Conservation (phyloP, 257 asterid species). For the Rhazya stricta region DNA sequence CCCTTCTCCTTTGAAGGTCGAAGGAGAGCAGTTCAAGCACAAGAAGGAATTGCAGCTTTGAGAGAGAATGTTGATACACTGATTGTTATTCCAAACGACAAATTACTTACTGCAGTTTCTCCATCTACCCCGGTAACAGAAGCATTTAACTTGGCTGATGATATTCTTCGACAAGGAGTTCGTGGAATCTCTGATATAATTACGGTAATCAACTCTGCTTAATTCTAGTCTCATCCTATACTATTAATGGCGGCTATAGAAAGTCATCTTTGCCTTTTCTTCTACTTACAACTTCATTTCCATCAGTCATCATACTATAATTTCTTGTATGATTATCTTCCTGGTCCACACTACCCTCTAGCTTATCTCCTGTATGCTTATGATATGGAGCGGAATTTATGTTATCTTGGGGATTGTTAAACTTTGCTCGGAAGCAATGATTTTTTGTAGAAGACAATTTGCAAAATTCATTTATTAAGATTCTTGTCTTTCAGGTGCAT, state of each 20-base stretch:
- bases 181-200: constrained; percentile 97
- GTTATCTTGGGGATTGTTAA: background rate
- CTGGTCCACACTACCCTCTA: background rate
- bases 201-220: constrained; percentile 44
- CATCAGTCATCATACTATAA: background rate
- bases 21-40: constrained; percentile 92
- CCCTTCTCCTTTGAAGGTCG: constrained; percentile 98
- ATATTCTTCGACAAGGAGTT: constrained; percentile 93
- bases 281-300: background rate
- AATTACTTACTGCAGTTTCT: constrained; percentile 79
- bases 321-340: background rate
- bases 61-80: constrained; percentile 93
- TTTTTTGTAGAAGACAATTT: background rate
- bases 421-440: background rate
- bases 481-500: constrained; percentile 4
- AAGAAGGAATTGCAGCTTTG: constrained; percentile 92
- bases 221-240: background rate
- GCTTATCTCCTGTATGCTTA: background rate
- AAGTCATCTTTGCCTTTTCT: background rate
- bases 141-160: constrained; percentile 97
- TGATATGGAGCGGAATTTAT: background rate
- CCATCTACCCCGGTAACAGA: constrained; percentile 95
- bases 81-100: constrained; percentile 93
- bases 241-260: background rate
- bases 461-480: background rate